Evolutionary conservation across 2,329 filamentous ascomycete genomes (phyloP).

Genomic region (Iodosphaeria phyllophila): DNA sequence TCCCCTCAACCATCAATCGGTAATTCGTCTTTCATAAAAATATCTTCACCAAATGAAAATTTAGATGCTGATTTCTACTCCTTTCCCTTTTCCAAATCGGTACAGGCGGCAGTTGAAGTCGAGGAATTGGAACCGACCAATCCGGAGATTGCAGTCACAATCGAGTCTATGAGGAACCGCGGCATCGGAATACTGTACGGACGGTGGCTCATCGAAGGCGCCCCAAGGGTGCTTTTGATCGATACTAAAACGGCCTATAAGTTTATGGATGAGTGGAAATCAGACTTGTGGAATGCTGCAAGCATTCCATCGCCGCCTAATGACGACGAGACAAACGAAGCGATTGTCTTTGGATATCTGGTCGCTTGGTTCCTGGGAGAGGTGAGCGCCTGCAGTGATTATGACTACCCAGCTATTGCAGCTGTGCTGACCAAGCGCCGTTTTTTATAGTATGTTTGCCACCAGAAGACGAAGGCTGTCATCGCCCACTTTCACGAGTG

Average conservation of each 20-base stretch:
- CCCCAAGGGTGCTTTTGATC: conserved; percentile 81
- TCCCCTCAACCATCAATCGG: conserved; percentile 78
- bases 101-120: conserved; percentile 86
- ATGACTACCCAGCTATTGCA: not conserved
- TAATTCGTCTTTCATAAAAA: conserved; percentile 31
- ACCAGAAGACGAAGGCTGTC: conserved; percentile 80
- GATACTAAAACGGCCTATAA: conserved; percentile 87
- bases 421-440: conserved; percentile 4
- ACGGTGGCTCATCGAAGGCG: conserved; percentile 93
- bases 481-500: conserved; percentile 99
- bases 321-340: conserved; percentile 92
- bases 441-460: conserved; percentile 59
- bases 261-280: conserved; percentile 91
- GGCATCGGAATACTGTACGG: conserved; percentile 85
- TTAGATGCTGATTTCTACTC: conserved; percentile 7
- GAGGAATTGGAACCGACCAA: conserved; percentile 77
- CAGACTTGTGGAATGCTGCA: conserved; percentile 81
- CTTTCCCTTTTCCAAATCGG: no score
- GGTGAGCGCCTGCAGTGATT: no score
- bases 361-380: conserved; percentile 97
- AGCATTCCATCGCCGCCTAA: conserved; percentile 84
- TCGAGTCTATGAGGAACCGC: conserved; percentile 81
- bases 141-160: conserved; percentile 62
- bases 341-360: conserved; percentile 92
- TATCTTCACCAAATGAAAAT: not conserved